phyloP scores from a whole-genome alignment of 2,329 filamentous ascomycete genomes.

The Colletotrichum sublineola region DNA sequence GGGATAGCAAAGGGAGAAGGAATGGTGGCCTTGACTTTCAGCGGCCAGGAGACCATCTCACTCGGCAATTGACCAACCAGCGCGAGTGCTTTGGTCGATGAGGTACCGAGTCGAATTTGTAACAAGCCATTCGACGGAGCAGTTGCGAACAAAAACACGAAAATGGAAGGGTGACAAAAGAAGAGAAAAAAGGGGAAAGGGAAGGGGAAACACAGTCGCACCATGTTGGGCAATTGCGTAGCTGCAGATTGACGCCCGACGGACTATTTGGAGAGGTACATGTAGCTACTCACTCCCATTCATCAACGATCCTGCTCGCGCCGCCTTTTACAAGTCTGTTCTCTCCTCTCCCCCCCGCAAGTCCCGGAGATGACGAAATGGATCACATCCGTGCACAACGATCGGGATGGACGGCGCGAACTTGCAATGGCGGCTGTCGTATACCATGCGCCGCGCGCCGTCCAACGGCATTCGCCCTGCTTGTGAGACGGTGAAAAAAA shows the following conservation, averaged over 20 bases:
- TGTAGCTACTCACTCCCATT: not conserved
- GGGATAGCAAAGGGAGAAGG: not conserved
- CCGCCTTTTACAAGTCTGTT: not conserved
- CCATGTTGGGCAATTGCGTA: not conserved
- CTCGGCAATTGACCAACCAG: constrained; percentile 36
- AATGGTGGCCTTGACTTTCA: constrained; percentile 11
- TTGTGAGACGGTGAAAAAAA: not conserved
- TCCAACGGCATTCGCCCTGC: not conserved
- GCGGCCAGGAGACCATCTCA: constrained; percentile 7
- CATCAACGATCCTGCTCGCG: not conserved
- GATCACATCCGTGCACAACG: constrained; percentile 16
- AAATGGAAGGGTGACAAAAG: no score
- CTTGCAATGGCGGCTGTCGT: not conserved
- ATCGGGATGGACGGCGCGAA: not conserved
- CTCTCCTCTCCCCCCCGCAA: not conserved
- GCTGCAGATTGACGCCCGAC: not conserved
- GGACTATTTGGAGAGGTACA: not conserved
- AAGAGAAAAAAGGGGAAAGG: not conserved
- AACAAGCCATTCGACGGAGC: not conserved
- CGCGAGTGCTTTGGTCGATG: not conserved
- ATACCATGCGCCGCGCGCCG: not conserved
- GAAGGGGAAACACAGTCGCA: not conserved
- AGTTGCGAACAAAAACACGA: not conserved
- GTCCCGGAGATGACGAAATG: constrained; percentile 4
- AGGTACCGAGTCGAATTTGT: not conserved